Base-by-base conservation (phyloP, 2,329 filamentous ascomycete genomes). In the Nemania serpens region DNA sequence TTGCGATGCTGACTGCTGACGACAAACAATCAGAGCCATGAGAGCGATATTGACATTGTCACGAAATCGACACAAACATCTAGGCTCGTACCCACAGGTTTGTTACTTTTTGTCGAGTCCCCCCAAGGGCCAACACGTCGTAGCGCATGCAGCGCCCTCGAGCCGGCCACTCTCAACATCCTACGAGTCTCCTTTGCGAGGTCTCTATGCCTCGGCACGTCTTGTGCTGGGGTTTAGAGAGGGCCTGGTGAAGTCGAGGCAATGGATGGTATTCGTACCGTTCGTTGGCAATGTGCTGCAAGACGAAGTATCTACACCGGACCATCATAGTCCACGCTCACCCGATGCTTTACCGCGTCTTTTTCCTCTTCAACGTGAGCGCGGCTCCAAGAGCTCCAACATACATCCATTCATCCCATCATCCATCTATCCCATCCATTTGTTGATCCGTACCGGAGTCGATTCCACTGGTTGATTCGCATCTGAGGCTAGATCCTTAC, bases 321-420 rank as follows among this genome's bases (percentile, higher is more conserved):
- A 76, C 80, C 80, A 80, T 82, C 80, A 82, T 82, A 82, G 80
- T 82, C 80, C 80, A 70, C 74, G 79, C 74, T 79, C 74, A 77
- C 78, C 74, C 75, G 66, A 61, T 64, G 61, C 61, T 57, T 67
- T 61, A 62, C 68, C 69, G 58, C 58, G 54, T 58, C 48, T 56
- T 42, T 42, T 55, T n/a, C n/a, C 25, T 20, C 46, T 54, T 49
- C 71, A 67, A 82, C 80, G 74, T 75, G 76, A 79, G 78, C 78
- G 79, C 77, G 80, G 80, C 80, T 82, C 80, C 80, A 66, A 73
- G 79, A 72, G 80, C 71, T 78, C 79, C 80, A 66, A 81, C 76
- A 81, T 80, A 55, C 61, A n/a, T 41, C 34, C 41, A 41, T 39
- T 36, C 25, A 22, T 29, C 22, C 61, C 15, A 37, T 34, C 41